phyloP scores from a whole-genome alignment of 768 basidiomycete species.

The Xerocomus brunneocitrinus region DNA sequence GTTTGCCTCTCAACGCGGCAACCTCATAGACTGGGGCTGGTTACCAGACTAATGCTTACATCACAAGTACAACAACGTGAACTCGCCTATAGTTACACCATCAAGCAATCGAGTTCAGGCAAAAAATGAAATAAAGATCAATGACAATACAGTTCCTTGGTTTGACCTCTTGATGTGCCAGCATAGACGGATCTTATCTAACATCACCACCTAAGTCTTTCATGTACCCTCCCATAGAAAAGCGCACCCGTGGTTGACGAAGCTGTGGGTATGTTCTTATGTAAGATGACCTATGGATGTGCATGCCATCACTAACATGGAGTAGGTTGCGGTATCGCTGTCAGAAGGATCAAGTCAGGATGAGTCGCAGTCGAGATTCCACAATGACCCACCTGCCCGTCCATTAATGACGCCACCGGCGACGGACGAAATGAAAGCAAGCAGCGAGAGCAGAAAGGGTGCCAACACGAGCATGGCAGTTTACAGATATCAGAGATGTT shows the following conservation, averaged over 20 bases:
- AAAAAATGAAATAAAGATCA: background rate
- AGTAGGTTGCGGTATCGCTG: background rate
- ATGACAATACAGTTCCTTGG: background rate
- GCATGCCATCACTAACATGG: slow-evolving; percentile 6
- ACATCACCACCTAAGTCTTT: slow-evolving; percentile 3
- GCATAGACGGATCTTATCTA: background rate
- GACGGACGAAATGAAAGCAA: slow-evolving; percentile 8
- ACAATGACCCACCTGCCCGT: slow-evolving; percentile 6
- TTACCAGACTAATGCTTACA: too few species aligned
- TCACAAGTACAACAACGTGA: too few species aligned
- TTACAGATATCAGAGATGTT: background rate
- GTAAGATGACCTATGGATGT: background rate
- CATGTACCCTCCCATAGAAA: slow-evolving; percentile 4
- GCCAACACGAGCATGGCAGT: slow-evolving; percentile 11
- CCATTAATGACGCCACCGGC: slow-evolving; percentile 2
- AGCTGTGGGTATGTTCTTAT: background rate
- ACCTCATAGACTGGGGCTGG: too few species aligned
- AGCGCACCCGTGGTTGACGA: too few species aligned
- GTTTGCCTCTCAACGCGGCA: too few species aligned
- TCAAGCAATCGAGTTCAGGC: background rate
- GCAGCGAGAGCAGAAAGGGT: slow-evolving; percentile 4
- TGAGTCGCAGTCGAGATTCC: background rate
- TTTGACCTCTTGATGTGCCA: background rate
- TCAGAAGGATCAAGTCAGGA: background rate
- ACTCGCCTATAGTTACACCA: background rate